phyloP scores from a whole-genome alignment of 2,329 filamentous ascomycete genomes.

The Ustulina deusta region DNA sequence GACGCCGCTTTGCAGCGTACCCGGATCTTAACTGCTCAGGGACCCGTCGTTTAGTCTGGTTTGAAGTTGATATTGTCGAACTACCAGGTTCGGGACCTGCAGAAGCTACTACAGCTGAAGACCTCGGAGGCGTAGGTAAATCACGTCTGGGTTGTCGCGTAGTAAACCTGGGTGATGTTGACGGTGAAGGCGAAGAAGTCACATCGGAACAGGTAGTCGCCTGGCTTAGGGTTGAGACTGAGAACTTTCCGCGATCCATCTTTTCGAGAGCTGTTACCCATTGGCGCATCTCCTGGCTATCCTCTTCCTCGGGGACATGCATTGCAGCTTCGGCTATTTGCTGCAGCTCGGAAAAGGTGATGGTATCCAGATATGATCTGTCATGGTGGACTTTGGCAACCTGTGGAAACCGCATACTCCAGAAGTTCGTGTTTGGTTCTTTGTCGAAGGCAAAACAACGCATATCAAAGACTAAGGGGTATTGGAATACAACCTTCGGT shows the following conservation, averaged over 20 bases:
- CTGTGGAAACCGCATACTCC: constrained; percentile 80
- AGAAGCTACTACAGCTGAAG: constrained; percentile 19
- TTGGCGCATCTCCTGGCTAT: constrained; percentile 69
- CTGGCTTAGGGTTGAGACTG: constrained; percentile 61
- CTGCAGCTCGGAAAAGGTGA: constrained; percentile 78
- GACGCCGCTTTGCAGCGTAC: constrained; percentile 22
- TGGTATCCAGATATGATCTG: constrained; percentile 74
- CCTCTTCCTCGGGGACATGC: constrained; percentile 61
- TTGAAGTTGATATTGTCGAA: constrained; percentile 4
- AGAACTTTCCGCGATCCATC: constrained; percentile 60
- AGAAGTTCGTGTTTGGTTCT: constrained; percentile 75
- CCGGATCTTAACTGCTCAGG: constrained; percentile 10
- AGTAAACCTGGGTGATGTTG: constrained; percentile 16
- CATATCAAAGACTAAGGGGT: constrained; percentile 82
- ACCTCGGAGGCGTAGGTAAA: constrained; percentile 24
- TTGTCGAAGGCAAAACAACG: constrained; percentile 84
- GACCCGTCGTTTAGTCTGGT: constrained; percentile 25
- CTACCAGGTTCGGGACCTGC: background rate
- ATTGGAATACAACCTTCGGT: constrained; percentile 70
- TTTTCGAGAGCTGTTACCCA: constrained; percentile 73
- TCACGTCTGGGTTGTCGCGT: background rate
- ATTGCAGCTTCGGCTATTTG: constrained; percentile 70
- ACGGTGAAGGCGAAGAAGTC: constrained; percentile 36
- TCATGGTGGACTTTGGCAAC: constrained; percentile 84
- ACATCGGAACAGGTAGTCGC: constrained; percentile 54